These are phyloP conservation scores for Spongispora temasekensis DNA, from an alignment of 1,284 basidiomycete genomes.

Conservation along the genomic window DNA sequence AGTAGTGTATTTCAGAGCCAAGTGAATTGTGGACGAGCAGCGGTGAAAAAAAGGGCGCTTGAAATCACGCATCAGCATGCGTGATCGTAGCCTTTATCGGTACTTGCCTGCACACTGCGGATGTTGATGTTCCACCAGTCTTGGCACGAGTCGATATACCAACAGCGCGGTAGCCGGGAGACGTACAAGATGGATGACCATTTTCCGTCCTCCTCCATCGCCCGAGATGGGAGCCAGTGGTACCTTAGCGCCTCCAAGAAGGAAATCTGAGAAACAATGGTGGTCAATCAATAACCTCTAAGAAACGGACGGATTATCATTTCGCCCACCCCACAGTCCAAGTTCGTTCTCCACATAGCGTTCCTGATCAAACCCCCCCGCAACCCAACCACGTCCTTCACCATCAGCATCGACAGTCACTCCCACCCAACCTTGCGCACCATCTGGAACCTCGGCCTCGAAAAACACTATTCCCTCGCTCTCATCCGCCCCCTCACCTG, in stretches of 20 bases:
- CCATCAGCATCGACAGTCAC: constrained; percentile 50
- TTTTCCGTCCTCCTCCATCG: constrained; percentile 33
- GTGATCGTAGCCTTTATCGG: background rate
- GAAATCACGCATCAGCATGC: constrained; percentile 11
- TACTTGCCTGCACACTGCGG: constrained; percentile 28
- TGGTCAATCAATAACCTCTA: constrained; percentile 6
- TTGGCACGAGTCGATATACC: constrained; percentile 55
- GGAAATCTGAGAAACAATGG: constrained; percentile 37
- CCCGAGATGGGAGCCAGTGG: constrained; percentile 29
- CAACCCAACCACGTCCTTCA: constrained; percentile 65
- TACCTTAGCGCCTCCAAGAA: constrained; percentile 38
- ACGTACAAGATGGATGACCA: constrained; percentile 45
- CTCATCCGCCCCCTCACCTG: constrained; percentile 68
- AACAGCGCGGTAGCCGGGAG: constrained; percentile 61
- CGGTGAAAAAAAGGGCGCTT: constrained; percentile 54
- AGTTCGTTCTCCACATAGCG: constrained; percentile 36
- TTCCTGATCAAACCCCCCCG: constrained; percentile 48
- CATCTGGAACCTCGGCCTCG: constrained; percentile 46
- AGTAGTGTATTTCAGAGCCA: constrained; percentile 69
- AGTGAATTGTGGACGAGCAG: constrained; percentile 60
- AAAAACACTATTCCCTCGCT: constrained; percentile 70
- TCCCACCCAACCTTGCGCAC: constrained; percentile 46
- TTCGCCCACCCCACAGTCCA: constrained; percentile 51
- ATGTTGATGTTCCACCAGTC: constrained; percentile 8
- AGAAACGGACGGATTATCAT: constrained; percentile 19